A percentile compares a stretch with the other conserved stretches of the same genome.
These are phyloP conservation scores for Cordyceps sp. DNA, from an alignment of 2,329 filamentous ascomycete species.

Conservation along the genomic window DNA sequence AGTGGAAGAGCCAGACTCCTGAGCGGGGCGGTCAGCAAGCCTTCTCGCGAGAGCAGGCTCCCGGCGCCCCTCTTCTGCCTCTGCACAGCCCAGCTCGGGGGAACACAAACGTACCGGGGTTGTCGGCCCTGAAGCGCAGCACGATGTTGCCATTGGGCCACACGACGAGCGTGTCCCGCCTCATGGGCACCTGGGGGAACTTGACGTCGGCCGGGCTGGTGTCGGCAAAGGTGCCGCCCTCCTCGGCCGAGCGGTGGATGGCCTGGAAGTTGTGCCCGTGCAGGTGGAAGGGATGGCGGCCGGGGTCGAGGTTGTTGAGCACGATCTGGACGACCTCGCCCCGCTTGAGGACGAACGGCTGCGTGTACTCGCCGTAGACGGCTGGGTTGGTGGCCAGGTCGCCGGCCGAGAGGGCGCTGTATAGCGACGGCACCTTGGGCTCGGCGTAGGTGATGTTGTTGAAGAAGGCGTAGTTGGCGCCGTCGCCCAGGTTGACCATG, in stretches of 20 bases:
- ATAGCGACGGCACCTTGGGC: constrained; percentile 67
- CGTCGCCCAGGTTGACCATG: constrained; percentile 44
- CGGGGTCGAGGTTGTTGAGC: constrained; percentile 57
- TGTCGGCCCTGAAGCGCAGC: constrained; percentile 49
- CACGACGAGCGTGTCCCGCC: constrained; percentile 52
- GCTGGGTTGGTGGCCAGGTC: constrained; percentile 38
- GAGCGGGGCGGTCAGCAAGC: not conserved
- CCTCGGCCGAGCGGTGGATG: constrained; percentile 40
- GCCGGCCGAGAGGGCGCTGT: constrained; percentile 52
- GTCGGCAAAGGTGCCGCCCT: constrained; percentile 37
- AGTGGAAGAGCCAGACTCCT: constrained; percentile 59
- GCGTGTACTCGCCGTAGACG: constrained; percentile 50
- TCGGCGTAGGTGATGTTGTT: constrained; percentile 62
- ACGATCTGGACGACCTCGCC: constrained; percentile 56
- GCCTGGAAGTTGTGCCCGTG: constrained; percentile 66
- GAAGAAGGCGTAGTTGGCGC: constrained; percentile 46
- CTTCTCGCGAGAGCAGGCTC: no score
- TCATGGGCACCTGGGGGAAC: constrained; percentile 40
- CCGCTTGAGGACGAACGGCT: constrained; percentile 51
- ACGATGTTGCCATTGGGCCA: constrained; percentile 51
- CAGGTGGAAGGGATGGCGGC: constrained; percentile 62
- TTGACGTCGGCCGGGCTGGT: constrained; percentile 22
- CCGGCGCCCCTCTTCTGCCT: no score
- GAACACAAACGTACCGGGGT: constrained; percentile 31
- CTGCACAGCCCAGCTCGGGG: not conserved